Evolutionary conservation across 1,284 basidiomycete genomes (phyloP), one percentile per base, ranked within the genome.

Genomic region (Ceratobasidium sp.): DNA sequence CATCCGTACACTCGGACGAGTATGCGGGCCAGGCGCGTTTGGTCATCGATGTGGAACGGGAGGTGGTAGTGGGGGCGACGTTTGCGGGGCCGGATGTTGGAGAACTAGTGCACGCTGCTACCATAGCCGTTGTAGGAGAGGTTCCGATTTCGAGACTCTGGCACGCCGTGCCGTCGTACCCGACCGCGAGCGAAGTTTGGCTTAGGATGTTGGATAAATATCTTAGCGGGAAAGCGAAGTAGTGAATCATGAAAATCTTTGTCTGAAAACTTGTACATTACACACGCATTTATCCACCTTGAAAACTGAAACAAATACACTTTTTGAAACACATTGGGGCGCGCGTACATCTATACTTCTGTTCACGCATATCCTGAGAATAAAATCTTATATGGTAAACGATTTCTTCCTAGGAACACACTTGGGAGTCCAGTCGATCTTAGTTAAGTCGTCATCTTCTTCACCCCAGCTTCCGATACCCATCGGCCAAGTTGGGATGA

Each of bases 111-210:
- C 74, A 75, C 31, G 64, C 74, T 11, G 74, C 74, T 17, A 75
- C 74, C 27, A 69, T 75, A n/a, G 65, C 65, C 17, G 44, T 69
- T 31, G 65, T 75, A 17, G 74, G 65, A 2, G 57, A 75, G 45
- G 57, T 75, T 15, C 57, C 50, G 22, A 54, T 75, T 24, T 54
- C 29, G n/a, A 47, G 57, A 5, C 48, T 75, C 27, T 75, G 74
- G 74, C 74, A 75, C 54, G 74, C 65, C 22, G 65, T 71, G 27
- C 74, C 74, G 15, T 69, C 65, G 33, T 75, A 69, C 50, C 74
- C 74, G 22, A 71, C 65, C 15, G 56, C 62, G 24, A 63, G 65
- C 45, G 74, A 75, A 57, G 54, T 75, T 29, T 75, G 74, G 74
- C 33, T 75, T 29, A 59, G 74, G 44, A n/a, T 75, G 15, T 62